A percentile compares a stretch with the other conserved stretches of the same genome.
Evolutionary conservation across 176 grass and related monocot genomes (phyloP).

Genomic region (Avena sativa): DNA sequence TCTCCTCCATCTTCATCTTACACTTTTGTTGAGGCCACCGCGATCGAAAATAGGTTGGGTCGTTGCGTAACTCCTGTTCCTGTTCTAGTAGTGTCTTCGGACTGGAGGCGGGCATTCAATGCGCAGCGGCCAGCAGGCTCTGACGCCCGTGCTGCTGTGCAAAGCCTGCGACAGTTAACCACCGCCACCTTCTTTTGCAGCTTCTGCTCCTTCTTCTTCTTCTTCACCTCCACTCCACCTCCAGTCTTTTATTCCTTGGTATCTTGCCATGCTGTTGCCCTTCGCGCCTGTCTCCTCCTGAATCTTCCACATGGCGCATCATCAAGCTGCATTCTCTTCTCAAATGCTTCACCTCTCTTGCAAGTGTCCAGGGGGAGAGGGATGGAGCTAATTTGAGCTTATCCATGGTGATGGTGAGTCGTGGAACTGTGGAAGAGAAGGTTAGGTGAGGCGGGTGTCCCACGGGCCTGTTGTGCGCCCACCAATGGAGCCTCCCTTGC

Average conservation of each 20-base stretch:
- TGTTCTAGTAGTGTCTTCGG: constrained; percentile 12
- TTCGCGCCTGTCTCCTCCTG: not conserved
- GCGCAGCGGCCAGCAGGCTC: constrained; percentile 37
- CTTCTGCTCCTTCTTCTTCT: not conserved
- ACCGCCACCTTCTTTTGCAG: constrained; percentile 22
- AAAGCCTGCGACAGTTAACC: constrained; percentile 41
- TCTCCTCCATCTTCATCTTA: not conserved
- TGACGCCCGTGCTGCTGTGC: not conserved
- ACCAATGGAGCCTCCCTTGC: constrained; percentile 30
- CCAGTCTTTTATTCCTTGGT: constrained; percentile 4
- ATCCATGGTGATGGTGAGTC: not conserved
- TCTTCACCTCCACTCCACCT: not conserved
- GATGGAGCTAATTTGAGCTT: not conserved
- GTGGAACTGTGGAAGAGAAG: constrained; percentile 37
- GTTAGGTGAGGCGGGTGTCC: not conserved
- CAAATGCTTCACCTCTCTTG: not conserved
- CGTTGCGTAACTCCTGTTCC: constrained; percentile 22
- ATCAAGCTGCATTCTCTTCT: not conserved
- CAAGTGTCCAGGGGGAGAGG: not conserved
- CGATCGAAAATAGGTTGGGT: not conserved
- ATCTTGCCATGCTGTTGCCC: not conserved
- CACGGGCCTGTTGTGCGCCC: constrained; percentile 5
- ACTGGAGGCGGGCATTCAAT: constrained; percentile 47
- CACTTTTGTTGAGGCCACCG: not conserved
- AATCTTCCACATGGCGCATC: not conserved